Base-by-base conservation (phyloP, 179 eudicot species). In the Beta macrorhiza region DNA sequence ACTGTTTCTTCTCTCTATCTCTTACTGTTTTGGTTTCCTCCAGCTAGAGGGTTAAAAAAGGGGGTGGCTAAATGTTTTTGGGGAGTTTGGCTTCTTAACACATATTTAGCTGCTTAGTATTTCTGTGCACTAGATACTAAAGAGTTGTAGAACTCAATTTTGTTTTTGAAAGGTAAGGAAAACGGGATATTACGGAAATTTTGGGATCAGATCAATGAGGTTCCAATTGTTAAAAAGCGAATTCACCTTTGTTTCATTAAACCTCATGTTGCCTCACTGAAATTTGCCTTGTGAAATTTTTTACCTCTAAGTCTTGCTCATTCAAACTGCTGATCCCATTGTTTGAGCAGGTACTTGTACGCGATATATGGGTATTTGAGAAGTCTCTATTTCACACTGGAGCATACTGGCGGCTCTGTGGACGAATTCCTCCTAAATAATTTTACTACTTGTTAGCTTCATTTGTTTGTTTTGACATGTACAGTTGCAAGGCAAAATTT, bases 331-430 rank as follows among this genome's bases (percentile, higher is more conserved):
- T 61, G 49, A 55, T 32, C 62, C 17, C 32, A 56, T 58, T 83
- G 51, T 74, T 37, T 69, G 72, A 15, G 12, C 81, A 95, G 98
- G 87, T 95, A 32, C 95, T 91, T 77, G 98, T 95, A 29, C 89
- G 91, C 0, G 99, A 95, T 69, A 89, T 93, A 78, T 92, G 99
- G 98, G 95, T 95, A 75, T 93, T 93, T 69, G 99, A 95, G 88
- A 93, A 92, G 79, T 95, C 98, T 56, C 89, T 91, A 49, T 95
- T 91, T 86, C 98, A 92, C 77, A 74, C 87, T 2, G 95, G 93
- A 72, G 87, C 97, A 73, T 88, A 84, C 70, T 92, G 98, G 98
- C 94, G 97, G 69, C 95, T 95, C n/a, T 95, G 97, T 84, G 99
- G 95, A 69, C 86, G 95, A 82, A 91, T 93, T 74, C 63, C 82